phyloP scores from a whole-genome alignment of 116 monocot genomes.

The Iris pallida region DNA sequence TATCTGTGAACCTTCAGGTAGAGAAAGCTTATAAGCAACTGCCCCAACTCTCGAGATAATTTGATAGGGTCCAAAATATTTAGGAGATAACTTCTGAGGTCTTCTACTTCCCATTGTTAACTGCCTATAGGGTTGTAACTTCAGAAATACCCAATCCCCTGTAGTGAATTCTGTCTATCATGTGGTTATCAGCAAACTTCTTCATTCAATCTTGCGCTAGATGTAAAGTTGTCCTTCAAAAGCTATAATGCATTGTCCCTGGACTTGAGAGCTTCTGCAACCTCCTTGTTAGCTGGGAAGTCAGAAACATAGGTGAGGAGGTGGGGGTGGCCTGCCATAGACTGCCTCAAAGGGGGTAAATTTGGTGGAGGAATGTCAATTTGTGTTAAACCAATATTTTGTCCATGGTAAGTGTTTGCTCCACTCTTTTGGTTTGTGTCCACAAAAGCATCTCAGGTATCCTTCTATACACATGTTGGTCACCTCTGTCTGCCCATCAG shows the following conservation, averaged over 20 bases:
- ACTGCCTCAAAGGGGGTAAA: neutral
- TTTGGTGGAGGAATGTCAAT: neutral
- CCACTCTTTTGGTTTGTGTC: neutral
- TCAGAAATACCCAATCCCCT: no score
- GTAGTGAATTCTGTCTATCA: no score
- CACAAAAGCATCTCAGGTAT: conserved; percentile 1
- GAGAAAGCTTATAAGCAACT: no score
- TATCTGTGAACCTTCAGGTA: no score
- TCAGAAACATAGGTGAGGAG: neutral
- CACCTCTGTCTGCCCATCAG: conserved; percentile 6
- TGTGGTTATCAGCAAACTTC: no score
- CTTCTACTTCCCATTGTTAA: no score
- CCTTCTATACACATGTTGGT: neutral
- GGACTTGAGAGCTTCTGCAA: neutral
- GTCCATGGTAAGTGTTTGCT: neutral
- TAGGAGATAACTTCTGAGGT: no score
- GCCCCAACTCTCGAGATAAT: no score
- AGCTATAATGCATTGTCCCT: neutral
- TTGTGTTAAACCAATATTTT: conserved; percentile 5
- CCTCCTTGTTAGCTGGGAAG: neutral
- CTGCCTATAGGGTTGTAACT: no score
- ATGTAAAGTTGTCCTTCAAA: neutral
- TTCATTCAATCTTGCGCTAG: neutral
- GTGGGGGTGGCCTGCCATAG: neutral
- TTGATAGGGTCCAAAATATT: no score